Evolutionary conservation across 495 filamentous ascomycete species (phyloP), one percentile per base, ranked within the genome.

Genomic region (Friedmanniomyces simplex): DNA sequence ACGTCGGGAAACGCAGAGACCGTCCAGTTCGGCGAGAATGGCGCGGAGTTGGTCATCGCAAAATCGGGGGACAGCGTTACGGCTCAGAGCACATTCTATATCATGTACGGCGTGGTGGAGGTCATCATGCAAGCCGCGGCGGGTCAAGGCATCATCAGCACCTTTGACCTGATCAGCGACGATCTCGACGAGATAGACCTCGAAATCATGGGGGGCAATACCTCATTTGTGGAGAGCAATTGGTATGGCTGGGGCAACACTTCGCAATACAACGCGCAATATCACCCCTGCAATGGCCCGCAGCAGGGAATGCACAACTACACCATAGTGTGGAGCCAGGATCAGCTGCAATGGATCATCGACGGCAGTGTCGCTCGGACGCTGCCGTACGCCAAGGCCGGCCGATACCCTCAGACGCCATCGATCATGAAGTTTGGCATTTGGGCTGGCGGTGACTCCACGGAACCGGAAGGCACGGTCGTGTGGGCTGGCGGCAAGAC

Each of bases 181-280:
- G 82, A 87, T 61, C 75, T 94, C 20, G 90, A 96, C 67, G 90
- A 96, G 66, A 85, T 96, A 55, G 90, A 95, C 67, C 89, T 86
- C 83, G 63, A 66, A 39, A 60, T 66, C 45, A 60, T 66, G 46
- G 60, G 60, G 8, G 63, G 60, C 21, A 63, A 66, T 36, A 52
- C 39, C 1, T 74, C 73, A 30, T 66, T 76, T 24, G 86, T 81
- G 16, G 81, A 87, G 63, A 90, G 76, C 73, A 94, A 94, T 73
- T 95, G 88, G 66, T 95, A 89, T 60, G 88, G 89, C 62, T 90
- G 91, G 69, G 88, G 88, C 34, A 69, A 80, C 60, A 88, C 86
- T 30, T 75, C 71, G 14, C 77, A 75, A 37, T 84, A 77, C 67
- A 81, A 82, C 66, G 78, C 83, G 18, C 85, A 77, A 54, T 76